Percentiles rank a stretch among this genome's conserved stretches.
phyloP scores from a whole-genome alignment of 2,329 filamentous ascomycete genomes.

The Penicillium vulpinum region DNA sequence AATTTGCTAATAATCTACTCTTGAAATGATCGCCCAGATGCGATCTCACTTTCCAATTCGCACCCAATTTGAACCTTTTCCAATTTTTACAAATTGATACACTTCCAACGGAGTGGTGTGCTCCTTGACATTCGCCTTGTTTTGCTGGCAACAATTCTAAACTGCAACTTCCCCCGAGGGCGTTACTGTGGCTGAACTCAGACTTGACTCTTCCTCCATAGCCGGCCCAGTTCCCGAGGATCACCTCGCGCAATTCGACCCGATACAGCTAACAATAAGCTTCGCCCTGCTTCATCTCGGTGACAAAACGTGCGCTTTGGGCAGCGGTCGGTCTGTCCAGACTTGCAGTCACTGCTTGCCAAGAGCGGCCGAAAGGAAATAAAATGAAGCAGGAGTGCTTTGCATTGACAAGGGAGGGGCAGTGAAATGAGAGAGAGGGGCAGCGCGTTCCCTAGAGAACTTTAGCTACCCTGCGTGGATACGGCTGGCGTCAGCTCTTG shows the following conservation, averaged over 20 bases:
- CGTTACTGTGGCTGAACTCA: constrained; percentile 24
- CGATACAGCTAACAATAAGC: constrained; percentile 4
- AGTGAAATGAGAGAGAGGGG: constrained; percentile 5
- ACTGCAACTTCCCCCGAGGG: constrained; percentile 12
- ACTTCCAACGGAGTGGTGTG: neutral
- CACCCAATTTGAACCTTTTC: neutral
- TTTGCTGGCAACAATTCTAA: neutral
- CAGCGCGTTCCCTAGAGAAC: neutral
- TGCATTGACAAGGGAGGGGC: constrained; percentile 2
- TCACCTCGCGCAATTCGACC: neutral
- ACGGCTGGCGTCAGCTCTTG: constrained; percentile 4
- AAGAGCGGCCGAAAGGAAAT: constrained; percentile 2
- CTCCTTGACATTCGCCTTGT: neutral
- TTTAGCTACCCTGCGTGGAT: constrained; percentile 4
- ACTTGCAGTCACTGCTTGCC: constrained; percentile 4
- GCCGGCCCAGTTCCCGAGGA: constrained; percentile 7
- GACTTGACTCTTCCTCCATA: neutral
- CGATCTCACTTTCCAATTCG: neutral
- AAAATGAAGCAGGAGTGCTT: neutral
- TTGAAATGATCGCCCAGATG: neutral
- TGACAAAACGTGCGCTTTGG: constrained; percentile 1
- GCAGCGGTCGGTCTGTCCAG: constrained; percentile 5
- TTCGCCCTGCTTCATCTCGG: constrained; percentile 1
- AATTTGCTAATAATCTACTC: neutral
- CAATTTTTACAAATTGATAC: neutral